Base-by-base conservation (phyloP, 139 green algal species). In the Chlamydomonas sp. region DNA sequence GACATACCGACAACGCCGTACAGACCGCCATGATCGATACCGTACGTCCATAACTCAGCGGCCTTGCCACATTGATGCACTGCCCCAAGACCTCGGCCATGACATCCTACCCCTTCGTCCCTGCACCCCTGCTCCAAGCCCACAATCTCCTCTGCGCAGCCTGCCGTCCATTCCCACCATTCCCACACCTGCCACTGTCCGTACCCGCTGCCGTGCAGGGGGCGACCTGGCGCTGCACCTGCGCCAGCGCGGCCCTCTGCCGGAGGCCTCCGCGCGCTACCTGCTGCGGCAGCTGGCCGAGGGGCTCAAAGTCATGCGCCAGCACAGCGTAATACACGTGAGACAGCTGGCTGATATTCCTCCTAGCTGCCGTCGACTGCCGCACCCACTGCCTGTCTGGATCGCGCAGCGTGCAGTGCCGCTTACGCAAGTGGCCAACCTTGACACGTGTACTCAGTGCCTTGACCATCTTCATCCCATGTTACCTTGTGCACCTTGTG, bases 171-270 rank as follows among this genome's bases (percentile, higher is more conserved):
- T 49, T 49, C 31, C 31, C 31, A 49, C 31, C 31, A 49, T 49
- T 49, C 31, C 31, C 31, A 49, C 17, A n/a, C 69, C 69, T 18
- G 69, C 20, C 59, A 3, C 12, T 8, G 14, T 76, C 69, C 69
- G 14, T 76, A 5, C 14, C 5, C 7, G 18, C 67, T 18, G 10
- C 90, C 12, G 18, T 2, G 5, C 76, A 87, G 98, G 97, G 12
- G 98, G 98, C 0, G 97, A 99, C 94, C 86, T 99, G 78, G 94
- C 93, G 0, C 89, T 96, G 72, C 96, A 96, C 79, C 93, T 99
- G 14, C 77, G 85, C 6, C 89, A 89, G 17, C 93, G 93, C 62
- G 86, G 92, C 4, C 90, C 85, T 8, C 77, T 98, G 18, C 79
- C 90, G 6, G 96, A 98, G 93, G 86, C 83, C 0, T 91, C 85